These are phyloP conservation scores for Diddensiella santjacobensis DNA, from an alignment of 805 yeast genomes.

Conservation along the genomic window DNA sequence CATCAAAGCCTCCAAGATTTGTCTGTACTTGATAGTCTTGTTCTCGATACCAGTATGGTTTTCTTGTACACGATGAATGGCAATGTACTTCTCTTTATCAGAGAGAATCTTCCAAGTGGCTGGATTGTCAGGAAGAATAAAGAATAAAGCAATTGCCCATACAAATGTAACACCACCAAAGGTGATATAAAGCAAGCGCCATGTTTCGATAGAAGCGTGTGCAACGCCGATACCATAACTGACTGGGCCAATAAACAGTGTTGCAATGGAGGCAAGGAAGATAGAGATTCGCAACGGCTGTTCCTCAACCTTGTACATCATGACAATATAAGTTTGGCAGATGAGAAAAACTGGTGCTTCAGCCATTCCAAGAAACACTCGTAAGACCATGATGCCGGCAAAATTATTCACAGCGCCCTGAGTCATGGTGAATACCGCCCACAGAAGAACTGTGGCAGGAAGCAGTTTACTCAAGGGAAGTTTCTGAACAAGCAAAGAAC, in stretches of 20 bases:
- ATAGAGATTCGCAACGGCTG: constrained; percentile 14
- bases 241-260: constrained; percentile 14
- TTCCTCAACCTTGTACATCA: constrained; percentile 14
- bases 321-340: constrained; percentile 13
- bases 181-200: constrained; percentile 48
- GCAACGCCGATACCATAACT: constrained; percentile 36
- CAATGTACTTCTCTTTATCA: constrained; percentile 47
- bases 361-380: constrained; percentile 17
- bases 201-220: constrained; percentile 35
- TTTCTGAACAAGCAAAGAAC: constrained; percentile 12
- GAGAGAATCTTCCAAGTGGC: constrained; percentile 45
- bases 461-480: constrained; percentile 28
- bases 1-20: constrained; percentile 43
- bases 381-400: constrained; percentile 17
- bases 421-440: constrained; percentile 35
- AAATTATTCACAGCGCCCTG: constrained; percentile 45
- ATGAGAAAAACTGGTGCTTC: constrained; percentile 17
- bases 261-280: constrained; percentile 15
- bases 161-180: constrained; percentile 46
- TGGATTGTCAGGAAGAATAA: constrained; percentile 53
- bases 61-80: constrained; percentile 40
- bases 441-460: constrained; percentile 36
- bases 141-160: constrained; percentile 32
- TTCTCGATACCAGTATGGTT: constrained; percentile 40
- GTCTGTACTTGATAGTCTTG: constrained; percentile 45